Base-by-base conservation (phyloP, 805 yeast genomes). In the Candida railenensis region DNA sequence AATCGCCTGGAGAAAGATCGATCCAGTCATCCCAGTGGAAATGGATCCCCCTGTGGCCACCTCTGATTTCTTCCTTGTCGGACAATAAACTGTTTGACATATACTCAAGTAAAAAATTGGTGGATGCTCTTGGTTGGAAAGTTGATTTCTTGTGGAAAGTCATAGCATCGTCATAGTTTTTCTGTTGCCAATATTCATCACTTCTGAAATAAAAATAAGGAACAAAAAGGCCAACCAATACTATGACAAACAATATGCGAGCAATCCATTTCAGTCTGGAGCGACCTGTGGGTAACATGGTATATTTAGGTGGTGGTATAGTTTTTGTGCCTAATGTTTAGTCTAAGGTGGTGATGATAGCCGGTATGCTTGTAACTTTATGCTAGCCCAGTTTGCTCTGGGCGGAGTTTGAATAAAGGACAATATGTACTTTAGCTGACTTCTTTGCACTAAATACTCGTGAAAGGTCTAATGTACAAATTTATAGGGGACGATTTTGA, bases 21-120 rank as follows among this genome's bases (percentile, higher is more conserved):
- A 65, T 56, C 69, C 71, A 68, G 49, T 69, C 71, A 48, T 69
- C 74, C 74, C 74, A 69, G 52, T 69, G 74, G 53, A 68, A 68
- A 47, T 46, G 47, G n/a, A 67, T 52, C 16, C 67, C 69, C 53
- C 28, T 37, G 30, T 18, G 5, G n/a, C 4, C 43, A 12, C 41
- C 21, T 11, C 15, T 16, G 25, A 12, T 38, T 25, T 19, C 9
- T 15, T 34, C 37, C 37, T 15, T n/a, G 14, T 34, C 37, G 14
- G 15, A 34, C 5, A 16, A n/a, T n/a, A 15, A n/a, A n/a, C 9
- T 14, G 19, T 25, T 51, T 32, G 39, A 32, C 32, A 50, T 22
- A 33, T 49, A 47, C 18, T 46, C 42, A n/a, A 53, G 47, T 5
- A 61, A 14, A 12, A 42, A 47, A 16, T 47, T 34, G 4, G 55